Percentiles rank a stretch among this genome's conserved stretches.
These are phyloP conservation scores for Isabelozyma pseudorhagii DNA, from an alignment of 805 yeast species.

Conservation along the genomic window DNA sequence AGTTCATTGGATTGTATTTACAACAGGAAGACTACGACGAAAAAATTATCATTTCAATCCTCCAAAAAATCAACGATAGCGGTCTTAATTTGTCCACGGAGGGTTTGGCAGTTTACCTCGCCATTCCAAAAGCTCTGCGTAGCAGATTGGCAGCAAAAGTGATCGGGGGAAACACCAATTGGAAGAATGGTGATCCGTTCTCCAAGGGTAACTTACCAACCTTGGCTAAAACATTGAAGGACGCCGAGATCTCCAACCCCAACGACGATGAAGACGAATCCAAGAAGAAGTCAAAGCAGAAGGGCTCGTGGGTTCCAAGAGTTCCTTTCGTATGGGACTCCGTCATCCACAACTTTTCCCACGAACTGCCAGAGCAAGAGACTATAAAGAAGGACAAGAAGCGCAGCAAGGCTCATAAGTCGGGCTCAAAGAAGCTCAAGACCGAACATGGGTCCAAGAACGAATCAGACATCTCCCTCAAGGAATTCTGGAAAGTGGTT, in stretches of 20 bases:
- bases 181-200: constrained; percentile 77
- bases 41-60: constrained; percentile 22
- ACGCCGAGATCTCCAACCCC: constrained; percentile 42
- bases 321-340: constrained; percentile 76
- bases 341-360: constrained; percentile 44
- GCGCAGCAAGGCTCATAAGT: constrained; percentile 28
- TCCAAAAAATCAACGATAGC: constrained; percentile 46
- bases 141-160: constrained; percentile 4
- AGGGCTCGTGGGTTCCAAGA: constrained; percentile 71
- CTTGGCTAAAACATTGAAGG: constrained; percentile 63
- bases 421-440: constrained; percentile 16
- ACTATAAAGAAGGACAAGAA: constrained; percentile 30
- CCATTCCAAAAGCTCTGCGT: constrained; percentile 38
- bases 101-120: constrained; percentile 70
- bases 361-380: constrained; percentile 8
- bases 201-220: constrained; percentile 61
- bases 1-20: constrained; percentile 29
- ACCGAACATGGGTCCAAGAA: constrained; percentile 1
- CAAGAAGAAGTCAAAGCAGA: constrained; percentile 41
- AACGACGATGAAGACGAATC: constrained; percentile 28
- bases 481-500: constrained; percentile 75
- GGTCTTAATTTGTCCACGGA: constrained; percentile 69
- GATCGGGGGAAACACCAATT: constrained; percentile 28
- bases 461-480: constrained; percentile 28
- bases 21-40: constrained; percentile 12